Evolutionary conservation across 768 basidiomycete species (phyloP).

Genomic region (Chalciporus pseudorubinellus): DNA sequence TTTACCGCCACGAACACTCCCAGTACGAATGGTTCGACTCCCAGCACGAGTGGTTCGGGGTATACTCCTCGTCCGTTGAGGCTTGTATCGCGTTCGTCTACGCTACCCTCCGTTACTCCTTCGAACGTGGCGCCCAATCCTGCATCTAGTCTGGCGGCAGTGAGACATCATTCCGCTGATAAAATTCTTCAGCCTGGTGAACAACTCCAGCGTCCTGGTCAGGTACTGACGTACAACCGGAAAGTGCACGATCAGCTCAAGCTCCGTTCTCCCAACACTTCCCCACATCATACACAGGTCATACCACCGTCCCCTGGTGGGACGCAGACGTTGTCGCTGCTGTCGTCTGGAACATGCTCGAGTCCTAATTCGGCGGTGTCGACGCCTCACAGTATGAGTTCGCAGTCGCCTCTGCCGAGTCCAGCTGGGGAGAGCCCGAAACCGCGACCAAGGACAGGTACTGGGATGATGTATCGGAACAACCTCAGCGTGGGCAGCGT

Average conservation of each 20-base stretch:
- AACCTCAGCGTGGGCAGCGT: slow-evolving; percentile 16
- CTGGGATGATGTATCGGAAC: slow-evolving; percentile 66
- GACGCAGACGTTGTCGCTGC: slow-evolving; percentile 21
- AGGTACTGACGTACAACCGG: slow-evolving; percentile 31
- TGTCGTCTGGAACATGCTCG: slow-evolving; percentile 5
- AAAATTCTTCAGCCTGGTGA: slow-evolving; percentile 24
- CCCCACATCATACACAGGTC: slow-evolving; percentile 3
- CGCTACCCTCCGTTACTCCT: not conserved
- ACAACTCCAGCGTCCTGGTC: slow-evolving; percentile 22
- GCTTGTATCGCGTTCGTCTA: slow-evolving; percentile 22
- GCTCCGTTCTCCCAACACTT: slow-evolving; percentile 14
- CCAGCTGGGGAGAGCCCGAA: slow-evolving; percentile 22
- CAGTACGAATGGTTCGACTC: not conserved
- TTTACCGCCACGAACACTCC: not conserved
- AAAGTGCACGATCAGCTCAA: slow-evolving; percentile 36
- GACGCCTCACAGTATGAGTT: slow-evolving; percentile 9
- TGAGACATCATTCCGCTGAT: slow-evolving; percentile 9
- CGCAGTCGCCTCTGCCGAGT: slow-evolving; percentile 22
- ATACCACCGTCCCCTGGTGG: slow-evolving; percentile 18
- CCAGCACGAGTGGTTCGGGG: slow-evolving; percentile 5
- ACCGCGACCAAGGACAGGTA: slow-evolving; percentile 60
- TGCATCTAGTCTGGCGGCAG: slow-evolving; percentile 6
- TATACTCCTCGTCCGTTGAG: slow-evolving; percentile 27
- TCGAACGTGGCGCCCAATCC: not conserved
- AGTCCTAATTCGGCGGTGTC: slow-evolving; percentile 8